phyloP scores from a whole-genome alignment of 306 rosid species.

The Potentilla sterilis region DNA sequence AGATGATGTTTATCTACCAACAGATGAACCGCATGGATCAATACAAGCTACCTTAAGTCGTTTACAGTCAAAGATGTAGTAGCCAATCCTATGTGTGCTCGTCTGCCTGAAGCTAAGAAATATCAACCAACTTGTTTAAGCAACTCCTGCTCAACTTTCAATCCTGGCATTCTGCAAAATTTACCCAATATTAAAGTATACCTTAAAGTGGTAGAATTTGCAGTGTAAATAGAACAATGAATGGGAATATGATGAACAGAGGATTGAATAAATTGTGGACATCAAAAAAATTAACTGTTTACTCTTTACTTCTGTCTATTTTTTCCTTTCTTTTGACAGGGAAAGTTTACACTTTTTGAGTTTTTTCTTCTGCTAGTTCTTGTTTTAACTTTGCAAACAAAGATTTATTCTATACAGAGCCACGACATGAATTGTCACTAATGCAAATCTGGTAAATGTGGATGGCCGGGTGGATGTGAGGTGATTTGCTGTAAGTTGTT shows the following conservation, averaged over 20 bases:
- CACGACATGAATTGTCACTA: background rate
- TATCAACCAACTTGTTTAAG: background rate
- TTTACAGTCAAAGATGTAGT: slow-evolving; percentile 64
- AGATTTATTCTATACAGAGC: background rate
- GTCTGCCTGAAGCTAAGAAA: background rate
- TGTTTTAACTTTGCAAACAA: no score
- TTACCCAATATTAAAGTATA: background rate
- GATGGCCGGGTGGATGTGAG: background rate
- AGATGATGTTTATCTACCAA: slow-evolving; percentile 89
- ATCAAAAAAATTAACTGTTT: background rate
- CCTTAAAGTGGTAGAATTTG: background rate
- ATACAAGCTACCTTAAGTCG: slow-evolving; percentile 87
- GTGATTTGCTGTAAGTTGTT: background rate
- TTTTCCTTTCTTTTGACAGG: background rate
- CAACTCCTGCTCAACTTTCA: background rate
- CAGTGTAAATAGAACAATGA: background rate
- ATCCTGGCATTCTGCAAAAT: background rate
- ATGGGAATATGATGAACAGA: background rate
- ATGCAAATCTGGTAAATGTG: background rate
- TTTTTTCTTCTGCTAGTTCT: no score
- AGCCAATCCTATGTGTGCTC: background rate
- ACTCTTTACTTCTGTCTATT: no score
- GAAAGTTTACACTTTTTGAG: background rate
- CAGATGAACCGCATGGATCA: slow-evolving; percentile 92
- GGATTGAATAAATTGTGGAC: background rate